A percentile compares a stretch with the other conserved stretches of the same genome.
phyloP scores from a whole-genome alignment of 1,284 basidiomycete species.

The Ceratobasidium theobromae region DNA sequence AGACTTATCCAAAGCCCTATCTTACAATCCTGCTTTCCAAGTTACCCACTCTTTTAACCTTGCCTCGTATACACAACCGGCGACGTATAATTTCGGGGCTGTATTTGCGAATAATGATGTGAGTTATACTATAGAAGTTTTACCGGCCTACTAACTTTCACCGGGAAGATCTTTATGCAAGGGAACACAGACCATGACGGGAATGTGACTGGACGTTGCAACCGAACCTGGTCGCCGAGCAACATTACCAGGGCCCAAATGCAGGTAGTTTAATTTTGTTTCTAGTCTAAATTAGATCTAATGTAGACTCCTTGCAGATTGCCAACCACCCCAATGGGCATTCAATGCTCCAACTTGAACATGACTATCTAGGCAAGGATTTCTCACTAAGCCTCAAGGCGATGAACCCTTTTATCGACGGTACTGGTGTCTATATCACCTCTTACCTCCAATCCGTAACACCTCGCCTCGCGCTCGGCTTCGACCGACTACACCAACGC shows the following conservation, averaged over 20 bases:
- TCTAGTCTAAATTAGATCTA: background rate
- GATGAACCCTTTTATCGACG: slow-evolving; percentile 88
- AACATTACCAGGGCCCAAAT: slow-evolving; percentile 88
- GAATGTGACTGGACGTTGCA: slow-evolving; percentile 84
- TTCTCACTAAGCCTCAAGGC: slow-evolving; percentile 88
- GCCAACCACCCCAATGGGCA: slow-evolving; percentile 55
- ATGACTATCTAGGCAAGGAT: slow-evolving; percentile 90
- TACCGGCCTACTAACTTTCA: slow-evolving; percentile 35
- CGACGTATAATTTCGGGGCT: slow-evolving; percentile 93
- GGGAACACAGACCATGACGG: slow-evolving; percentile 93
- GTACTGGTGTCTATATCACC: slow-evolving; percentile 92
- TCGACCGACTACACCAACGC: slow-evolving; percentile 86
- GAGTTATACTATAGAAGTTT: slow-evolving; percentile 37
- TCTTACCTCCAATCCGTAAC: slow-evolving; percentile 96
- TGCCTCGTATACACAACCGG: slow-evolving; percentile 71
- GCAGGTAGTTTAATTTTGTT: slow-evolving; percentile 59
- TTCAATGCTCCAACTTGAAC: slow-evolving; percentile 91
- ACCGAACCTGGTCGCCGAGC: slow-evolving; percentile 82
- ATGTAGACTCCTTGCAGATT: slow-evolving; percentile 22
- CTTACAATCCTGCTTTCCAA: slow-evolving; percentile 94
- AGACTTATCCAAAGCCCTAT: slow-evolving; percentile 93
- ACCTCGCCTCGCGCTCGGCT: slow-evolving; percentile 85
- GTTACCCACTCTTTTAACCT: slow-evolving; percentile 94
- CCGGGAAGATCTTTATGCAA: slow-evolving; percentile 80
- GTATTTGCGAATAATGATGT: slow-evolving; percentile 88